Evolutionary conservation across 108 stramenopile genomes (phyloP), one percentile per base, ranked within the genome.

Genomic region (Cylindrotheca closterium): DNA sequence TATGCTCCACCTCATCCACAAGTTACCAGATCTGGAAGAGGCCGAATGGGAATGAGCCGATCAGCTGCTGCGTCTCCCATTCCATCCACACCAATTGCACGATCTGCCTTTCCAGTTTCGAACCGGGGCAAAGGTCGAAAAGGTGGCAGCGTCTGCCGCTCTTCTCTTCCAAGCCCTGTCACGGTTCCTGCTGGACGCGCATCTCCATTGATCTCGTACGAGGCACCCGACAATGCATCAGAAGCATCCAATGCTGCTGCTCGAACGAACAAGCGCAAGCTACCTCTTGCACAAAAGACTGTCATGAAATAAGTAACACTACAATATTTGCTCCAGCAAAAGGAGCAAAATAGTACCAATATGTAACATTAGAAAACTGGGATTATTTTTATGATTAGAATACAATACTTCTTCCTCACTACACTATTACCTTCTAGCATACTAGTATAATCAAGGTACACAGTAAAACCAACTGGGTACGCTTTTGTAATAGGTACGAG

Each of bases 91-190:
- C 53, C 49, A 17, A 7, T 42, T 7, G 28, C 19, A 23, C 54
- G 59, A 3, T 53, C 49, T 10, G 56, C 70, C 3, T 74, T 70
- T 46, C 69, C 79, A 22, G 73, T 80, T 2, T 80, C 79, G 15
- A 75, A 80, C 27, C 58, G 79, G 7, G 79, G 79, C 34, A 80
- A 74, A 60, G 79, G 79, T 2, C 24, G 23, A 21, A 70, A 71
- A 27, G 53, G 46, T n/a, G 24, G 33, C 1, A 33, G 58, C 21
- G 55, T 15, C 22, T 30, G 57, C 58, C 47, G 58, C 34, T 17
- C 0, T 10, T 34, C 58, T 2, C 22, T 49, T 49, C 47, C 22
- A 8, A 19, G 29, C 1, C 18, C 64, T 23, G 31, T 10, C 2
- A 37, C 15, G 4, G 21, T 3, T 4, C 17, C 47, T n/a, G 54